Percentiles rank a stretch among this genome's conserved stretches.
These are phyloP conservation scores for Chalciporus sp. DNA, from an alignment of 1,284 basidiomycete genomes.

Conservation along the genomic window DNA sequence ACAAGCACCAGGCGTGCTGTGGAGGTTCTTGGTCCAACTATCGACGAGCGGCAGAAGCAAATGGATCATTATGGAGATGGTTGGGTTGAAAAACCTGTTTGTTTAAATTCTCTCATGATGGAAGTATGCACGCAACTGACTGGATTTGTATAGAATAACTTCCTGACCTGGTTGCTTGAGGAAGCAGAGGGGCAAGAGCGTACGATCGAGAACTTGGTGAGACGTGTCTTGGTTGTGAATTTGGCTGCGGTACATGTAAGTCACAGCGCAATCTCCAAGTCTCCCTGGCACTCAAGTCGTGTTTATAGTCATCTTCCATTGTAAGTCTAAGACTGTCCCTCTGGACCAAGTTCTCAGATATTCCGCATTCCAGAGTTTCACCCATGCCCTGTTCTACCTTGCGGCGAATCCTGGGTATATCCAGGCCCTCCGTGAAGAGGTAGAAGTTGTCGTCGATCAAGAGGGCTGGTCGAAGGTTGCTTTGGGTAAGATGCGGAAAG, in stretches of 20 bases:
- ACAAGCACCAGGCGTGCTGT: not conserved
- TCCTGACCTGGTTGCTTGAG: slow-evolving; percentile 50
- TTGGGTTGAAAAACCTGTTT: not conserved
- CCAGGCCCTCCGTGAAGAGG: slow-evolving; percentile 43
- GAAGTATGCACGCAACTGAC: too few species aligned
- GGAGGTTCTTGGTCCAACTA: not conserved
- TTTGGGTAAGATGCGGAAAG: slow-evolving; percentile 41
- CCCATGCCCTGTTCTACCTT: slow-evolving; percentile 40
- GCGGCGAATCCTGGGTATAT: slow-evolving; percentile 40
- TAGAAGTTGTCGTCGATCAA: slow-evolving; percentile 35
- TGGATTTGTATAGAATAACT: slow-evolving; percentile 29
- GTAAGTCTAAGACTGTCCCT: not conserved
- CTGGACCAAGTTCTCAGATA: too few species aligned
- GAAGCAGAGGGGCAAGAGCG: slow-evolving; percentile 36
- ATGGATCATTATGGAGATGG: not conserved
- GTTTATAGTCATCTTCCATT: not conserved
- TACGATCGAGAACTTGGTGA: slow-evolving; percentile 31
- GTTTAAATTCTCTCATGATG: too few species aligned
- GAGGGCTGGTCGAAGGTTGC: slow-evolving; percentile 46
- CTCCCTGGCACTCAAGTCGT: not conserved
- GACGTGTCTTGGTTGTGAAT: slow-evolving; percentile 37
- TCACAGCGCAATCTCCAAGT: too few species aligned
- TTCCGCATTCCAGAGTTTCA: slow-evolving; percentile 25
- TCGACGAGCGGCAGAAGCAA: not conserved
- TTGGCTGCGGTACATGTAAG: slow-evolving; percentile 40